Conservation (phyloP, 208 protist genomes). For the Acanthamoeba divionensis region DNA sequence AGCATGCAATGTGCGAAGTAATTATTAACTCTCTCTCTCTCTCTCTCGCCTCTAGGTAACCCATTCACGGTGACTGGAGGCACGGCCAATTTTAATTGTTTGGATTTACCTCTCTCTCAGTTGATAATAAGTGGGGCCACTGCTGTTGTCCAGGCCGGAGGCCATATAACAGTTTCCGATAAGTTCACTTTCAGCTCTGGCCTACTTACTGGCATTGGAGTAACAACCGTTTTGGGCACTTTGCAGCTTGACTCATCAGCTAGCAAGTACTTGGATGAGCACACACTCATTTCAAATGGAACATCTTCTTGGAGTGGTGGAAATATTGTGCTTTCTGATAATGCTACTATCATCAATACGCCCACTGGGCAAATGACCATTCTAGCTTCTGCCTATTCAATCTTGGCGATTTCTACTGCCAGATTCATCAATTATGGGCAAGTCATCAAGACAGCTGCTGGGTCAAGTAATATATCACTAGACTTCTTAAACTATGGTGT, state of each 20-base stretch:
- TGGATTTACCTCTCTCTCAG: neutral
- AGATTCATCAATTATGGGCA: neutral
- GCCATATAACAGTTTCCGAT: neutral
- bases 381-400: neutral
- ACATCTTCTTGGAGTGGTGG: conserved; percentile 1
- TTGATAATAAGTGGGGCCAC: neutral
- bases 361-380: neutral
- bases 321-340: neutral
- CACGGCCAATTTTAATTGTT: conserved; percentile 42
- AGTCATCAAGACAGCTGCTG: no score
- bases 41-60: neutral
- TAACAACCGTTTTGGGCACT: no score
- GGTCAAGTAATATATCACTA: no score
- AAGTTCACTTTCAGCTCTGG: no score
- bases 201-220: no score
- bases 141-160: neutral
- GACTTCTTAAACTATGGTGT: neutral
- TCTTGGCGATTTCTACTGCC: neutral
- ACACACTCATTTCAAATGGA: neutral
- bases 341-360: neutral
- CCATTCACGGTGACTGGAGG: conserved; percentile 5
- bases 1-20: no score
- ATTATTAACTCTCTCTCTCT: no score
- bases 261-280: neutral
- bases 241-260: no score